These are phyloP conservation scores for Nicotiana knightiana DNA, from an alignment of 257 asterid genomes.

Conservation along the genomic window DNA sequence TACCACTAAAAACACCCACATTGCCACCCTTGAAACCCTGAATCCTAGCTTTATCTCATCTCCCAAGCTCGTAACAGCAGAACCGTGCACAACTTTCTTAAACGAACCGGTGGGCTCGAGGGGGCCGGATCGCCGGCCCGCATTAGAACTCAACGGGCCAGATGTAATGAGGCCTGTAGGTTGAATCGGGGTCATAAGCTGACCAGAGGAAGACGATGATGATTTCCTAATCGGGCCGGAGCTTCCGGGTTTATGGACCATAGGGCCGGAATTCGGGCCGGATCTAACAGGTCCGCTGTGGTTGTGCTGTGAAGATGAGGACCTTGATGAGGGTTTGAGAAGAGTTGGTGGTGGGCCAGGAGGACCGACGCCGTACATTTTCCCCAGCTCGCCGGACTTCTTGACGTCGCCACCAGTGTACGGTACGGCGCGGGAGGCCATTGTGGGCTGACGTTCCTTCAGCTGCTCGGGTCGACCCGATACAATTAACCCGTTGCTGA, in stretches of 20 bases:
- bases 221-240: conserved; percentile 81
- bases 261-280: conserved; percentile 79
- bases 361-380: conserved; percentile 75
- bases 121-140: conserved; percentile 59
- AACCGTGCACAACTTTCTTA: conserved; percentile 44
- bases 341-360: conserved; percentile 28
- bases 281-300: conserved; percentile 86
- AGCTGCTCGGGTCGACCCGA: conserved; percentile 79
- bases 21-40: conserved; percentile 75
- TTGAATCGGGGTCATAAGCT: conserved; percentile 72
- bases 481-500: conserved; percentile 77
- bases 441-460: conserved; percentile 66
- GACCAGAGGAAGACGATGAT: conserved; percentile 80
- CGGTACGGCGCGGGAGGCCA: conserved; percentile 67
- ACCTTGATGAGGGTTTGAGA: conserved; percentile 41
- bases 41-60: conserved; percentile 55
- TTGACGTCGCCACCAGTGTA: conserved; percentile 92
- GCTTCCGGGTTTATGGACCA: conserved; percentile 29
- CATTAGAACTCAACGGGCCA: conserved; percentile 44
- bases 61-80: conserved; percentile 56
- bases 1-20: conserved; percentile 73
- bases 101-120: conserved; percentile 44
- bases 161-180: conserved; percentile 71
- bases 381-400: conserved; percentile 85
- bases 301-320: conserved; percentile 46